Base-by-base conservation (phyloP, 345 rosid species). In the Garcia nutans region DNA sequence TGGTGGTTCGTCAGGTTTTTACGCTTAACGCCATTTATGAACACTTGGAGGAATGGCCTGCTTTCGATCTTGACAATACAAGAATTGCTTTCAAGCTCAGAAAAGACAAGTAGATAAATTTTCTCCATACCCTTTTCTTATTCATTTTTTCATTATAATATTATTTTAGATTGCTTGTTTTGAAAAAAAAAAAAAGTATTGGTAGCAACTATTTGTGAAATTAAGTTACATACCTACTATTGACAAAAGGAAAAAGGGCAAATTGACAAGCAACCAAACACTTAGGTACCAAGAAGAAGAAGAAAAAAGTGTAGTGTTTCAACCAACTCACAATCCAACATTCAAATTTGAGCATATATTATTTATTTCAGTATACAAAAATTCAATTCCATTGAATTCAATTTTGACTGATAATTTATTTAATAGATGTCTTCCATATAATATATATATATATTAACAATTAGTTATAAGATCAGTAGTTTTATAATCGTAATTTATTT, bases 21-120 rank as follows among this genome's bases (percentile, higher is more conserved):
- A 71, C 76, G 65, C 72, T 10, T 77, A 77, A 77, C 37, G 76
- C 80, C 26, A 72, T 77, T 9, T 77, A 72, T 44, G 76, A 77
- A 22, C 80, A 72, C 58, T n/a, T 31, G 66, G 22, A n/a, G 67
- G 76, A 45, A n/a, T 65, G 56, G 59, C 80, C 80, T 11, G 60
- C 63, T 17, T 77, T 77, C 44, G 23, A 64, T 10, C 76, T 77
- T 64, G 76, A 44, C 33, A 72, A 77, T 56, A 57, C 72, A 12
- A 71, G 80, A 47, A 13, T 71, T 33, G 72, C 72, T 7, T 71
- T 72, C 80, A 77, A 71, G 72, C 76, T 72, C 10, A 28, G 72
- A 44, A 55, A 72, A 56, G 68, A 77, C 67, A 72, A 65, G 80
- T 72, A 72, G 0, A 8, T 72, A 26, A n/a, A 65, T 2, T n/a